Percentiles rank a stretch among this genome's conserved stretches.
Conservation (phyloP, 345 rosid species). For the Euclidium syriacum region DNA sequence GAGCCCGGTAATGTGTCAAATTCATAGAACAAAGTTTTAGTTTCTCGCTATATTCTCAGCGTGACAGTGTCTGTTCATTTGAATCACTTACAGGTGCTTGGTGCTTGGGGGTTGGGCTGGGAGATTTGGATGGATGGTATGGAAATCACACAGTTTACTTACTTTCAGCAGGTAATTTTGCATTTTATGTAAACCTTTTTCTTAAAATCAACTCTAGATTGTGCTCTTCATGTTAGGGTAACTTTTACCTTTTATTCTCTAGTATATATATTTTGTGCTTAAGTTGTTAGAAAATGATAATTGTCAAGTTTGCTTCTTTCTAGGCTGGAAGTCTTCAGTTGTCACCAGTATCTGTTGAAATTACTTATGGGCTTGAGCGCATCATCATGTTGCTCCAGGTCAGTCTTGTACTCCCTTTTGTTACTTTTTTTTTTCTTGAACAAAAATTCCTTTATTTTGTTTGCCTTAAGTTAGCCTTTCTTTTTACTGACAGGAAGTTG, state of each 20-base stretch:
- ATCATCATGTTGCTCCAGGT: constrained; percentile 98
- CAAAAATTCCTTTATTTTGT: neutral
- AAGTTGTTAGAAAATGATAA: neutral
- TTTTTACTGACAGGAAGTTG: constrained; percentile 65
- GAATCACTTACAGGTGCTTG: constrained; percentile 66
- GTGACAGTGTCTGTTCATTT: neutral
- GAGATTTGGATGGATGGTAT: constrained; percentile 99
- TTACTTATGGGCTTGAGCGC: constrained; percentile 97
- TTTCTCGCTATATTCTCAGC: neutral
- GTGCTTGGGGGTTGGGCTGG: constrained; percentile 99
- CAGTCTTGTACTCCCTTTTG: constrained; percentile 5
- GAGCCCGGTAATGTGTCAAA: constrained; percentile 69
- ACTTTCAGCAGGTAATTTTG: constrained; percentile 86
- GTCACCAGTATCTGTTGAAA: constrained; percentile 92
- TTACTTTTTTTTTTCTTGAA: neutral
- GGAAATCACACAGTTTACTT: constrained; percentile 98
- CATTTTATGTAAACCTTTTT: neutral
- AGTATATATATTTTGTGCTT: neutral
- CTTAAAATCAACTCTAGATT: neutral
- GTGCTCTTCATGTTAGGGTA: neutral
- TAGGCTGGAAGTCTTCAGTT: constrained; percentile 95
- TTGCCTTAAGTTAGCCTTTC: constrained; percentile 28
- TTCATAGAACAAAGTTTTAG: neutral
- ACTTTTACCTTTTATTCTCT: too few relatives aligned
- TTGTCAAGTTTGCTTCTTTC: constrained; percentile 4